These are phyloP conservation scores for Fusarium zealandicum DNA, from an alignment of 2,329 filamentous ascomycete genomes.

Conservation along the genomic window DNA sequence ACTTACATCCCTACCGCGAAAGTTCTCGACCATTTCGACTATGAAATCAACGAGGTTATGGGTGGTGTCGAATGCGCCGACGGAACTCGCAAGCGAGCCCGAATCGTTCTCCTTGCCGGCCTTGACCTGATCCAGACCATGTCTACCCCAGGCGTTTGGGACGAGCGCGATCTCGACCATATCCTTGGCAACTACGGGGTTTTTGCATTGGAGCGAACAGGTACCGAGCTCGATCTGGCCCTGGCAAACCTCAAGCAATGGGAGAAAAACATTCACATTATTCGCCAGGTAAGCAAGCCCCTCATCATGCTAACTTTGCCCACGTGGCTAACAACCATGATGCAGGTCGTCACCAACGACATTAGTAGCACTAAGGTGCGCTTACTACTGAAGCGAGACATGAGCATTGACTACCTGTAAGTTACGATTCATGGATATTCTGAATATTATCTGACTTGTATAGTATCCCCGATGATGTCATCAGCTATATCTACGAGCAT, in stretches of 20 bases:
- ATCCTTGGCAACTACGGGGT: constrained; percentile 85
- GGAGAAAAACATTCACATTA: constrained; percentile 86
- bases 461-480: constrained; percentile 71
- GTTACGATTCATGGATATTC: constrained; percentile 10
- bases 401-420: constrained; percentile 76
- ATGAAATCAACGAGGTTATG: constrained; percentile 81
- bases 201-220: constrained; percentile 86
- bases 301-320: not conserved
- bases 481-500: constrained; percentile 75
- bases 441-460: not conserved
- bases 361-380: constrained; percentile 85
- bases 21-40: constrained; percentile 88
- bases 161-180: constrained; percentile 81
- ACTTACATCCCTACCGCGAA: constrained; percentile 87
- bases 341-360: constrained; percentile 78
- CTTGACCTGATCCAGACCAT: constrained; percentile 78
- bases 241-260: constrained; percentile 81
- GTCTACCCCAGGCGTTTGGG: constrained; percentile 80
- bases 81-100: constrained; percentile 70
- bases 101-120: constrained; percentile 83
- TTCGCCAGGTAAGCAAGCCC: constrained; percentile 58
- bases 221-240: constrained; percentile 88
- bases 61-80: constrained; percentile 77
- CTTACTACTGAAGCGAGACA: constrained; percentile 77
- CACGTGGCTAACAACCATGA: constrained; percentile 21